Evolutionary conservation across 2,329 filamentous ascomycete genomes (phyloP), one percentile per base, ranked within the genome.

Genomic region (Xylariaceae sp.): DNA sequence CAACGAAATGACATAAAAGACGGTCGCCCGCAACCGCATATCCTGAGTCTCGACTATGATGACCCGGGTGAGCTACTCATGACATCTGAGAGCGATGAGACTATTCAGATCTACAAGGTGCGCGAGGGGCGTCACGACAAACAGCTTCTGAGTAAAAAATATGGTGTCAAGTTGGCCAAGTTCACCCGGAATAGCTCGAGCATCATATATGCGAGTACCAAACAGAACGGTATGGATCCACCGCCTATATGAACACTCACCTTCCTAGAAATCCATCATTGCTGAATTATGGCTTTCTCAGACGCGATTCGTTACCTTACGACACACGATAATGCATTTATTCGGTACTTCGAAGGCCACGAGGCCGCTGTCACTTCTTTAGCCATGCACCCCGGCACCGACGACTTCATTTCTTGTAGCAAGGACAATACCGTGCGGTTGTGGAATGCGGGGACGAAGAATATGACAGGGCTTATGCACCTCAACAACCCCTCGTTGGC

Each of bases 261-360:
- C 19, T 34, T 24, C 9, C 9, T 9, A 3, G 13, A 28, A 12
- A 15, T 15, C n/a, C 13, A 39, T 35, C 18, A 32, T 43, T 19
- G 44, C 31, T 11, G 6, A 11, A 26, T 26, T 26, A 6, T 26
- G 22, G 11, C 22, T 6, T 26, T 11, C 22, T 26, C 43, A 84
- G 85, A 91, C 70, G 89, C 81, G 56, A 94, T 86, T 52, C 84
- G 82, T 61, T 96, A 86, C 67, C 85, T 89, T 48, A 94, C 80
- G 42, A 95, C 85, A 11, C 93, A 98, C 65, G 93, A 97, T 64
- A 96, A 97, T 68, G 87, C 85, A 44, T 98, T 95, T 64, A 87
- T 97, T 48, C 86, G 93, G 48, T 98, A 98, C 67, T 98, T 97
- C 62, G 84, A 87, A 47, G 93, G 91, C 37, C 93, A 98, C 64